Evolutionary conservation across 345 rosid species (phyloP), one percentile per base, ranked within the genome.

Genomic region (Luvunga scandens): DNA sequence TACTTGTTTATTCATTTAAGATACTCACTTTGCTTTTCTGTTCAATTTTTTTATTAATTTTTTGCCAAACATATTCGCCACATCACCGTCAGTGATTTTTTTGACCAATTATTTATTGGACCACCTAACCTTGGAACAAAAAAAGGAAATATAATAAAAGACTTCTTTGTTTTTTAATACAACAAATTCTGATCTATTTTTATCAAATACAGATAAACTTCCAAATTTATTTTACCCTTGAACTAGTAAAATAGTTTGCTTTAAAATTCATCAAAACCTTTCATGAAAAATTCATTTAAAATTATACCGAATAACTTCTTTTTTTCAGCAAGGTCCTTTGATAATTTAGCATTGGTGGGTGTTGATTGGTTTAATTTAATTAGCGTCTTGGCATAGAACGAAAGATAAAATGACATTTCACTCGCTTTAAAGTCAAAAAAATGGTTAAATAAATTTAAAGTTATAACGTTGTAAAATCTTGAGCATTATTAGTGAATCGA

Each of bases 351-450:
- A 13, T 45, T 13, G 5, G 1, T 13, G 16, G 4, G 50, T 45
- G 18, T 45, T 42, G 50, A 42, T 42, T 12, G 9, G 4, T 0
- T 10, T 42, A 42, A 3, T 42, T 42, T 42, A 2, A 42, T 12
- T 36, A 36, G 39, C 0, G 6, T 36, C 16, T 45, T 3, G 0
- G 5, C 12, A 45, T 45, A 0, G 18, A 0, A 13, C 1, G 0
- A 3, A 45, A 45, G 50, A 45, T 45, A 45, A 45, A 45, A 45
- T 13, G 18, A 45, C 5, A 13, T 45, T 45, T 45, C 50, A 1
- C 50, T 45, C 0, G 1, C 50, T 3, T 45, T 5, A 13, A 13
- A 45, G 50, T 45, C 0, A 12, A 10, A 36, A 39, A 45, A 12
- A 13, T 45, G 18, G 5, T 45, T 45, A 45, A 45, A 45, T 45